Base-by-base conservation (phyloP, 192 early-diverging fungal genomes). In the Oehlia diaphana region DNA sequence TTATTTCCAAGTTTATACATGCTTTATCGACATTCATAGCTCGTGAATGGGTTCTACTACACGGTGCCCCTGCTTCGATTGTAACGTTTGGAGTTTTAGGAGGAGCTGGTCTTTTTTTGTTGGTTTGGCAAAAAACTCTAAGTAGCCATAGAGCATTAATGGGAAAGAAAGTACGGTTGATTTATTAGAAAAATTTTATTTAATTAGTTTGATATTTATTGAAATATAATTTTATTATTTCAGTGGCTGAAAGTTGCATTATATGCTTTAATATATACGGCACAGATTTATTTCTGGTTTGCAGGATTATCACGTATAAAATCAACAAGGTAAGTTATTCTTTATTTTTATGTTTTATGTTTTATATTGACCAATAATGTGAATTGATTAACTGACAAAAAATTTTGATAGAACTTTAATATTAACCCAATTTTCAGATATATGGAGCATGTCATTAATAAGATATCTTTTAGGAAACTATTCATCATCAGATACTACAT, bases 371-470 rank as follows among this genome's bases (percentile, higher is more conserved):
- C 6, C 39, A 8, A 26, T 47, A 14, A 23, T 35, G 8, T 39
- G n/a, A 53, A 74, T 19, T 58, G 37, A 21, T 74, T 21, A 50
- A 35, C 21, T 35, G 37, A 26, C 9, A 13, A 62, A 42, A 50
- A 61, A 26, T 71, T 8, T n/a, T 35, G 12, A 42, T 77, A 86
- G 85, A 68, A 78, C 72, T 49, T 64, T 86, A 50, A 84, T 86
- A 77, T 61, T 86, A 68, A 86, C 85, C 1, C 83, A 86, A 50
- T 86, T 84, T 53, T 69, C 85, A 21, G 82, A 82, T 23, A 82
- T 86, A 61, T 86, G 85, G 85, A 80, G 80, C 76, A 83, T 79
- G 21, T 72, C 83, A 14, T 76, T 86, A 7, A 31, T 81, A 21
- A 79, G 76, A 44, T 83, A 71, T n/a, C n/a, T 81, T 10, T 63